Conservation (phyloP, 768 basidiomycete species). For the Phylloporus sp. region DNA sequence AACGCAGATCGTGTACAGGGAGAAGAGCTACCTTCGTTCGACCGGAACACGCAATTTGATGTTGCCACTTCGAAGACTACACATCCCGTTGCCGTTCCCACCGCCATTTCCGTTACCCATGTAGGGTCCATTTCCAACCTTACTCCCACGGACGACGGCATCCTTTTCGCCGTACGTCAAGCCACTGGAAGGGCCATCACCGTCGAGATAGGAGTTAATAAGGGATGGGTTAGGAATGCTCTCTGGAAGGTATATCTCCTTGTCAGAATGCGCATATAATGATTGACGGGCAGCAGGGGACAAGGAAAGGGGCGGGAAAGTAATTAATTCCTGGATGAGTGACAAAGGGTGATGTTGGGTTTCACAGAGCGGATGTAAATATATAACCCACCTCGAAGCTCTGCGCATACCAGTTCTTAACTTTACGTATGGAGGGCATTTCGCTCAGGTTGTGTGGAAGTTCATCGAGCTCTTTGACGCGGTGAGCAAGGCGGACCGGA, state of each 20-base stretch:
- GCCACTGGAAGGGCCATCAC: conserved; percentile 20
- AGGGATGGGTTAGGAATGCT: conserved; percentile 15
- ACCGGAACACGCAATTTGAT: conserved; percentile 13
- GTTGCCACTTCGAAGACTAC: conserved; percentile 16
- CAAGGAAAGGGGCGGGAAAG: conserved; percentile 11
- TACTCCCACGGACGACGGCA: conserved; percentile 7
- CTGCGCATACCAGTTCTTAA: conserved; percentile 18
- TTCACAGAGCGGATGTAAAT: background rate
- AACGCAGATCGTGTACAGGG: background rate
- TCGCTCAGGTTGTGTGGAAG: conserved; percentile 15
- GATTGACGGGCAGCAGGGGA: conserved; percentile 13
- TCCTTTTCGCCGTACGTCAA: conserved; percentile 15
- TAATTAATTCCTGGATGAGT: conserved; percentile 8
- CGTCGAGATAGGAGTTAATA: conserved; percentile 22
- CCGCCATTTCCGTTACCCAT: conserved; percentile 22
- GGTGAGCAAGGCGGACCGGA: conserved; percentile 14
- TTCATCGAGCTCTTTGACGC: conserved; percentile 17
- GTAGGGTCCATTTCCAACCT: conserved; percentile 7
- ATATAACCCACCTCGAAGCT: conserved; percentile 14
- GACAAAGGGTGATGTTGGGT: background rate
- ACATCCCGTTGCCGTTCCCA: conserved; percentile 12
- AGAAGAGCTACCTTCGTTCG: conserved; percentile 12
- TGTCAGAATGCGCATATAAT: conserved; percentile 7
- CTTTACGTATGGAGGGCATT: conserved; percentile 17
- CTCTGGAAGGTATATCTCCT: conserved; percentile 14